phyloP scores from a whole-genome alignment of 2,329 filamentous ascomycete species.

The Calonectria montana region DNA sequence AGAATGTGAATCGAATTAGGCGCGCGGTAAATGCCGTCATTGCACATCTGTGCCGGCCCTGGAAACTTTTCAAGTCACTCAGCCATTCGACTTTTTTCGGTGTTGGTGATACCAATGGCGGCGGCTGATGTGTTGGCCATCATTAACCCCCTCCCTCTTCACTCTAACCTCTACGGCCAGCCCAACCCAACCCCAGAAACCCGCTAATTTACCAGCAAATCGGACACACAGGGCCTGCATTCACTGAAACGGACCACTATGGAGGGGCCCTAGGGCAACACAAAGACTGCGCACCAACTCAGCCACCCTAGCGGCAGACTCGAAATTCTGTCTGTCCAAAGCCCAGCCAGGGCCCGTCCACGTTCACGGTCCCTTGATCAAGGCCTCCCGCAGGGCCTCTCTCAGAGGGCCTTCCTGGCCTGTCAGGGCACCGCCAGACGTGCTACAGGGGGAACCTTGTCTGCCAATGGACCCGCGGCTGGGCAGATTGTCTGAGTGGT shows the following conservation, averaged over 20 bases:
- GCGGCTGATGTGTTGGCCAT: conserved; percentile 8
- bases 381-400: not conserved
- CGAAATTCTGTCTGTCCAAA: not conserved
- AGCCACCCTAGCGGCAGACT: conserved; percentile 9
- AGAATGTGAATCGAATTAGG: not conserved
- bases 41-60: not conserved
- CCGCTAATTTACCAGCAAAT: conserved; percentile 14
- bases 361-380: not conserved
- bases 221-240: conserved; percentile 11
- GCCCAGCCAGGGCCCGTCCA: not conserved
- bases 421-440: conserved; percentile 6
- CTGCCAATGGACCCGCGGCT: not conserved
- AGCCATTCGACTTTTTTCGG: not conserved
- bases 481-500: not conserved
- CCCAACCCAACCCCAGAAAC: not conserved
- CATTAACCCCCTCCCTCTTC: not conserved
- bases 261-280: not conserved
- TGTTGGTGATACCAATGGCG: not conserved
- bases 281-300: conserved; percentile 22
- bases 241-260: conserved; percentile 17
- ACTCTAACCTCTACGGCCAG: not conserved
- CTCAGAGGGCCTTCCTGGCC: conserved; percentile 6
- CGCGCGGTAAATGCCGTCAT: not conserved
- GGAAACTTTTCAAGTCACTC: not conserved
- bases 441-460: not conserved